Conservation (phyloP, 441 rosid species). For the Syzygium syzygioides region DNA sequence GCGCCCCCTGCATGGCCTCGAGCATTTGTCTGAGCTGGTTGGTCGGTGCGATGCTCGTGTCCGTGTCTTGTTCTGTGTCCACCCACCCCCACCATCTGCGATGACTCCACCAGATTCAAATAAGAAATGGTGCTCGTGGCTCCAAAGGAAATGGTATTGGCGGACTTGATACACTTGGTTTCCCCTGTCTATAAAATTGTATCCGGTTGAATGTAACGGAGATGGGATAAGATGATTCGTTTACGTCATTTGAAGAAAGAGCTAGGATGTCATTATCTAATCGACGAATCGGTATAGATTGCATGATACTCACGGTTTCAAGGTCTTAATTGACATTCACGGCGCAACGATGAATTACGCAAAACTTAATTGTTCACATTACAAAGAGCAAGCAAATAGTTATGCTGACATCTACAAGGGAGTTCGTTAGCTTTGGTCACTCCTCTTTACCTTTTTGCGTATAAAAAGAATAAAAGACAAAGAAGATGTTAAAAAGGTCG, state of each 20-base stretch:
- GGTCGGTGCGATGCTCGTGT: neutral
- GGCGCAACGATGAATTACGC: neutral
- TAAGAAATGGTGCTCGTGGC: neutral
- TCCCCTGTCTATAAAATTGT: neutral
- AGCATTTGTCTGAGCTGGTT: neutral
- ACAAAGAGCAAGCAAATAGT: too few relatives aligned
- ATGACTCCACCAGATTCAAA: neutral
- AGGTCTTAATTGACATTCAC: neutral
- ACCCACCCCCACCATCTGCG: neutral
- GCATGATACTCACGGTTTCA: neutral
- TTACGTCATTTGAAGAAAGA: neutral
- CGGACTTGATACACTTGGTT: neutral
- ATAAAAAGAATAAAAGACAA: neutral
- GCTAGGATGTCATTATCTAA: neutral
- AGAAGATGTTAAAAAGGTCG: neutral
- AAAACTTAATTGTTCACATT: neutral
- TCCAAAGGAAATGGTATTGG: neutral
- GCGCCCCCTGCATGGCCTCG: neutral
- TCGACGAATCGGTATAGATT: neutral
- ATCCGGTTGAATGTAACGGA: neutral
- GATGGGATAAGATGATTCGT: neutral
- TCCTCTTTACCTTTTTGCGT: neutral
- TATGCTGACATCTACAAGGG: neutral
- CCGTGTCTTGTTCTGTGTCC: neutral
- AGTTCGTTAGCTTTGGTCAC: neutral